phyloP scores from a whole-genome alignment of 2,329 filamentous ascomycete species.

The Mollisia scopiformis region DNA sequence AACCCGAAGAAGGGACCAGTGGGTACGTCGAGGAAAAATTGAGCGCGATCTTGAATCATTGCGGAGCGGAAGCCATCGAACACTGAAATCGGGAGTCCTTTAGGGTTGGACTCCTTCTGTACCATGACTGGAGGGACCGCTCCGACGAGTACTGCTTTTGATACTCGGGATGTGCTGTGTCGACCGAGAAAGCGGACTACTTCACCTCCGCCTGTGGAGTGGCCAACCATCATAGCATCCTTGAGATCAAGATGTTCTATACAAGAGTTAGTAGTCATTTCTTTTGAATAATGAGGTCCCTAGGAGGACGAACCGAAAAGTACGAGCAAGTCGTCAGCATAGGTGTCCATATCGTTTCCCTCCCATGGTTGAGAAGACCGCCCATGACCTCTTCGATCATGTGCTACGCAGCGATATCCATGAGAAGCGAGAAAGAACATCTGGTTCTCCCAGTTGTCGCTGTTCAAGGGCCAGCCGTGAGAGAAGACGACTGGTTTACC shows the following conservation, averaged over 20 bases:
- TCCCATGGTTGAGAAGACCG: constrained; percentile 44
- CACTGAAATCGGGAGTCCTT: constrained; percentile 39
- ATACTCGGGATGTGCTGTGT: constrained; percentile 41
- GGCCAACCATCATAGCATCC: constrained; percentile 41
- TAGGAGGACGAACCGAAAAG: constrained; percentile 33
- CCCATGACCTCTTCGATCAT: constrained; percentile 43
- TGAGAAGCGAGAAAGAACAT: constrained; percentile 42
- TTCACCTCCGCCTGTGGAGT: constrained; percentile 47
- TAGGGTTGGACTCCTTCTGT: constrained; percentile 38
- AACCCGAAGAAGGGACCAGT: constrained; percentile 41
- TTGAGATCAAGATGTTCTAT: constrained; percentile 39
- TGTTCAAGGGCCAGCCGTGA: constrained; percentile 45
- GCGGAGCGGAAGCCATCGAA: constrained; percentile 42
- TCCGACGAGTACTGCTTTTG: constrained; percentile 43
- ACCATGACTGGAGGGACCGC: constrained; percentile 42
- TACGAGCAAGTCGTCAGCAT: constrained; percentile 41
- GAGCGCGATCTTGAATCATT: constrained; percentile 39
- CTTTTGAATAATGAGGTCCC: not conserved
- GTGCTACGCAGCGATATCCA: constrained; percentile 44
- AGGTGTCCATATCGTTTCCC: constrained; percentile 44
- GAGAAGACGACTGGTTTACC: constrained; percentile 40
- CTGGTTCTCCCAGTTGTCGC: constrained; percentile 44
- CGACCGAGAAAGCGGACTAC: constrained; percentile 40
- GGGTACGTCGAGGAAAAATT: constrained; percentile 41
- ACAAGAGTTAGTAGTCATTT: not conserved